Base-by-base conservation (phyloP, 1,139 yeast species). In the Zygoascus meyerae region DNA sequence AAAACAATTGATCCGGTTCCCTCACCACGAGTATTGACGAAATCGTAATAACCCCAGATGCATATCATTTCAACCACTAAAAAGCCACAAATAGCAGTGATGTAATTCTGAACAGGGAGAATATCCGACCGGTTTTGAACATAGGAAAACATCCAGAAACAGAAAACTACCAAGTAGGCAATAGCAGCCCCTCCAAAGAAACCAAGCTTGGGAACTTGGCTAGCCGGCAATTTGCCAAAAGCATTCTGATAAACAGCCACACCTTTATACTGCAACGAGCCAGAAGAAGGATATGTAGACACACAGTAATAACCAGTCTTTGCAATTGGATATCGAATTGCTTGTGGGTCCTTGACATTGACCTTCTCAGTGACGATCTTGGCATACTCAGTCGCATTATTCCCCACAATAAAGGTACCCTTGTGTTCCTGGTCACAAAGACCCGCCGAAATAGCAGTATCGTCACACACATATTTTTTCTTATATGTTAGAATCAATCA, bases 291-390 rank as follows among this genome's bases (percentile, higher is more conserved):
- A 55, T 71, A 78, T 0, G 95, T 83, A 1, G 89, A 80, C 28
- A 92, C 83, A 70, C 99, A 92, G 69, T 90, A 92, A 65, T 85
- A 92, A 2, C 97, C 97, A 1, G 97, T 86, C 48, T 73, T 72
- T 52, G 75, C 71, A 36, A 94, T 78, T 3, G 74, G 72, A 62
- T 89, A 92, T 44, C 76, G 73, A 49, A 80, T 67, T 43, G 79
- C 77, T 36, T 80, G 79, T 17, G 77, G 72, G 2, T 92, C 89
- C 47, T 75, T 67, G 16, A 76, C 72, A 18, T 73, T 72, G 58
- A 86, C 67, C 46, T 73, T 70, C 29, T 77, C 71, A 0, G 87
- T 76, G 61, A 76, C 68, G 39, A 86, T 76, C 38, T 80, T 75
- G 34, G 79, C 72, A 56, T 75, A 77, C 46, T 77, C 70, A 1